Percentiles rank a stretch among this genome's conserved stretches.
These are phyloP conservation scores for Corrigiola litoralis DNA, from an alignment of 179 eudicot genomes.

Conservation along the genomic window DNA sequence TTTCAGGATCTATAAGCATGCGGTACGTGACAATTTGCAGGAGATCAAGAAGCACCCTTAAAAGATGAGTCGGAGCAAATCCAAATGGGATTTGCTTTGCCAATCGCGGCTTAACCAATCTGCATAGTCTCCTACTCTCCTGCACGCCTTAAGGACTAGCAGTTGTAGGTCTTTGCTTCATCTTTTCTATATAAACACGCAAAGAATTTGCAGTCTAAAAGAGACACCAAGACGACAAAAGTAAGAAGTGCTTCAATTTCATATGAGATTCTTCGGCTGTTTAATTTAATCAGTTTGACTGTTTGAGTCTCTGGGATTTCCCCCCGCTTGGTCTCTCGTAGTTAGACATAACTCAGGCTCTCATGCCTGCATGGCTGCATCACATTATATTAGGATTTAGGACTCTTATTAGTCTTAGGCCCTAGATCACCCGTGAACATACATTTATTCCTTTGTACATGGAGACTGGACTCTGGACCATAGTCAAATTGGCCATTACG, in stretches of 20 bases:
- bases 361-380: slow-evolving; percentile 6
- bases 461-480: too few relatives aligned
- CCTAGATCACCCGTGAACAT: not conserved
- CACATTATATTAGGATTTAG: not conserved
- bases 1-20: not conserved
- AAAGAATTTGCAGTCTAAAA: slow-evolving; percentile 1
- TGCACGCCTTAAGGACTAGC: not conserved
- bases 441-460: too few relatives aligned
- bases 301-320: not conserved
- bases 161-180: not conserved
- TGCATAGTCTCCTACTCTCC: not conserved
- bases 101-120: too few relatives aligned
- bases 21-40: not conserved
- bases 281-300: not conserved
- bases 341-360: slow-evolving; percentile 3
- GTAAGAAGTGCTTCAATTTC: not conserved
- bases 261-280: not conserved
- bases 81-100: not conserved
- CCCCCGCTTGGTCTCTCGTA: not conserved
- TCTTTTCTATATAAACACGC: not conserved
- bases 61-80: slow-evolving; percentile 15
- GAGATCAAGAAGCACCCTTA: not conserved
- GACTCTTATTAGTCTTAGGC: too few relatives aligned
- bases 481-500: too few relatives aligned
- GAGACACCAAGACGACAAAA: slow-evolving; percentile 20